phyloP scores from a whole-genome alignment of 805 yeast species.

The Sungouiella thailandica region DNA sequence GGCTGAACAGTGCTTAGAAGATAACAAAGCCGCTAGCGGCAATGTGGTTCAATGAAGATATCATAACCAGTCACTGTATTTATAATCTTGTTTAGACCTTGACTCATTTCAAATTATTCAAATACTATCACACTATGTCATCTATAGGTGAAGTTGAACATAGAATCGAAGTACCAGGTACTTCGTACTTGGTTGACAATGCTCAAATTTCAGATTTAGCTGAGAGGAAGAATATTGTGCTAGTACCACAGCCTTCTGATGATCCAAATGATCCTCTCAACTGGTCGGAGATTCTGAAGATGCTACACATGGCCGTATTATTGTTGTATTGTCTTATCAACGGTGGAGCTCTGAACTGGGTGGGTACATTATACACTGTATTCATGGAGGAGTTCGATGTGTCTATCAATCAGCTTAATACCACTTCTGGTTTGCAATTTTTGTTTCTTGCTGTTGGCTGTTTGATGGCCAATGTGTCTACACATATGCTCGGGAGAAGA shows the following conservation, averaged over 20 bases:
- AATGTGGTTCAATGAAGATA: too few species aligned
- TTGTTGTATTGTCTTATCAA: neutral
- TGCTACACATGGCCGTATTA: conserved; percentile 17
- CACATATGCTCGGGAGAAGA: neutral
- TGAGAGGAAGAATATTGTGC: conserved; percentile 33
- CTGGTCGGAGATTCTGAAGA: conserved; percentile 48
- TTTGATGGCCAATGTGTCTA: neutral
- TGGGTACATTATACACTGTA: neutral
- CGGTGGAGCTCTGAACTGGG: neutral
- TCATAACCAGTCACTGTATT: too few species aligned
- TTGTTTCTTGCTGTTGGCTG: neutral
- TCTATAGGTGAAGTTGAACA: too few species aligned
- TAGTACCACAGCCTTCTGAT: conserved; percentile 59
- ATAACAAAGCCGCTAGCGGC: too few species aligned
- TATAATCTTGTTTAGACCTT: too few species aligned
- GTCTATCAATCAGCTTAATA: neutral
- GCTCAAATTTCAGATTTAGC: neutral
- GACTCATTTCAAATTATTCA: too few species aligned
- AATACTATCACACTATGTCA: too few species aligned
- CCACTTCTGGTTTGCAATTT: neutral
- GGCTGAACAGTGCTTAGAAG: too few species aligned
- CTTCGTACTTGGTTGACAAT: neutral
- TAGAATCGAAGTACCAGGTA: neutral
- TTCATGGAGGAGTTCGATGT: neutral
- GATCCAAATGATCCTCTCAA: conserved; percentile 66